Evolutionary conservation across 202 grass and related monocot species (phyloP).

Genomic region (Schoenoplectus tabernaemontani): DNA sequence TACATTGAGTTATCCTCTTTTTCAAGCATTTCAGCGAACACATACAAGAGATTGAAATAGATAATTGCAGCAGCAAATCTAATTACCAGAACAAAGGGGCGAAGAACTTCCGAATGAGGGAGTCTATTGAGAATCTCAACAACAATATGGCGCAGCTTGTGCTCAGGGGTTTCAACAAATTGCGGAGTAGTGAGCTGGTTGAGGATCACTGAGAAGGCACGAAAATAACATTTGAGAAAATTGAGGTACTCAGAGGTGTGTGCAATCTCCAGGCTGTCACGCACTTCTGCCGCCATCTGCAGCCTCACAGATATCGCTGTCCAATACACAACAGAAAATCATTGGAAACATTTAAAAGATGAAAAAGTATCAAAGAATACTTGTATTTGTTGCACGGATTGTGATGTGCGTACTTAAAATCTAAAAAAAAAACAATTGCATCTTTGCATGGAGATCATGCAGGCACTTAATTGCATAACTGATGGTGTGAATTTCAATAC

Average conservation of each 20-base stretch:
- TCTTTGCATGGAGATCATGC: background rate
- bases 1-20: background rate
- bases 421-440: background rate
- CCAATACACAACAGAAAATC: conserved; percentile 13
- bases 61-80: background rate
- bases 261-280: conserved; percentile 86
- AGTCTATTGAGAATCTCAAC: conserved; percentile 97
- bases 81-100: conserved; percentile 59
- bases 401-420: background rate
- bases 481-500: no score
- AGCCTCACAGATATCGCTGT: conserved; percentile 70
- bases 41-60: background rate
- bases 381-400: background rate
- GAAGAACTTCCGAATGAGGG: conserved; percentile 97
- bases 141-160: conserved; percentile 92
- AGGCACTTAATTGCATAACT: background rate
- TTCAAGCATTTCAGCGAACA: background rate
- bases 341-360: background rate
- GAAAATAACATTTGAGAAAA: conserved; percentile 90
- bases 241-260: conserved; percentile 96
- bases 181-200: conserved; percentile 55
- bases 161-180: conserved; percentile 60
- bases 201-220: conserved; percentile 79
- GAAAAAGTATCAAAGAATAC: background rate
- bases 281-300: conserved; percentile 86